These are phyloP conservation scores for Plectosphaerella cucumerina DNA, from an alignment of 2,329 filamentous ascomycete species.

Conservation along the genomic window DNA sequence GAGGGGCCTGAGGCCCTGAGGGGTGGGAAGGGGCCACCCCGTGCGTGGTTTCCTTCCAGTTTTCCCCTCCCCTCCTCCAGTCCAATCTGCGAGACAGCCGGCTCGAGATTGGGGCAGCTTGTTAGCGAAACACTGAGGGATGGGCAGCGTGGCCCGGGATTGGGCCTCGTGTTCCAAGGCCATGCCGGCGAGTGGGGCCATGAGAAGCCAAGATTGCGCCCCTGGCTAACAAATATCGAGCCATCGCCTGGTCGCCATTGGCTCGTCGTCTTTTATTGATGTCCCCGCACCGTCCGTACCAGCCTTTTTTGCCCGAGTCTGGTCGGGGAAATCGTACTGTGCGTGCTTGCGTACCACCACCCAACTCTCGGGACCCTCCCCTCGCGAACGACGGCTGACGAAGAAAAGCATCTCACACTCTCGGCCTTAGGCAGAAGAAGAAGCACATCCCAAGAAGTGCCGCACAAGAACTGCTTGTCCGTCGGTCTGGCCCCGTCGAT, in stretches of 20 bases:
- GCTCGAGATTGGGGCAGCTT: not conserved
- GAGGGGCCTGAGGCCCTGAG: not conserved
- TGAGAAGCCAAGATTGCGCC: not conserved
- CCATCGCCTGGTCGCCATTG: not conserved
- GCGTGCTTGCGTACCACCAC: no score
- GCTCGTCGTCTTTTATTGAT: not conserved
- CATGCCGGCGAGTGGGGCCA: not conserved
- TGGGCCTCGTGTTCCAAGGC: not conserved
- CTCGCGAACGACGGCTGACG: no score
- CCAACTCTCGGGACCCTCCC: no score
- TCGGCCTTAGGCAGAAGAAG: no score
- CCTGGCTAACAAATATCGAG: not conserved
- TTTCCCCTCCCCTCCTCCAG: not conserved
- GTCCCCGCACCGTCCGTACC: not conserved
- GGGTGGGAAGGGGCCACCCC: not conserved
- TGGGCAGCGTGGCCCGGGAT: not conserved
- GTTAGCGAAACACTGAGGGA: conserved; percentile 2
- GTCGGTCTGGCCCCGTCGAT: no score
- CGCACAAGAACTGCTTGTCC: no score
- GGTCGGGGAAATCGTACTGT: no score
- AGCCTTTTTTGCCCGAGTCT: no score
- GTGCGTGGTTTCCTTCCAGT: no score
- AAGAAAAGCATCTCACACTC: no score
- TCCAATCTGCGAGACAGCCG: not conserved
- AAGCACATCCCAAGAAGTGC: no score